Conservation (phyloP, 345 rosid genomes). For the Boechera stricta region DNA sequence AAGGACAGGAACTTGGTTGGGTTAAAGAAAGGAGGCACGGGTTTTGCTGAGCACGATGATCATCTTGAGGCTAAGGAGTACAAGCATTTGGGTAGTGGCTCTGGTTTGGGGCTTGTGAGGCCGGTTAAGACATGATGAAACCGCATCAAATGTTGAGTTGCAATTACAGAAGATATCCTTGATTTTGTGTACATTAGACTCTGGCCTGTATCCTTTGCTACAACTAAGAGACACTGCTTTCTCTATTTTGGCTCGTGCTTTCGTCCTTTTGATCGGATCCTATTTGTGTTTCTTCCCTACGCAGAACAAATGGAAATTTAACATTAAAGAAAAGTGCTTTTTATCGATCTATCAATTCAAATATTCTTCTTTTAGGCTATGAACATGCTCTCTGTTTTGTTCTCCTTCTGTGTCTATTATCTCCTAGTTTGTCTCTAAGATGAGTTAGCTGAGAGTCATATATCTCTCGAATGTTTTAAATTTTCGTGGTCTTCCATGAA, state of each 20-base stretch:
- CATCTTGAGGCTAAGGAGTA: constrained; percentile 82
- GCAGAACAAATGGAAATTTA: constrained; percentile 58
- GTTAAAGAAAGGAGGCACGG: constrained; percentile 87
- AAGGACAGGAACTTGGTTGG: constrained; percentile 77
- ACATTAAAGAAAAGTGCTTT: constrained; percentile 41
- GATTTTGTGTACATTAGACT: neutral
- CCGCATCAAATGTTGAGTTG: constrained; percentile 3
- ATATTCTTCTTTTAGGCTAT: neutral
- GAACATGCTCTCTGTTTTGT: no score
- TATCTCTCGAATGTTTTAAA: neutral
- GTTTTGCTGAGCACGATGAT: constrained; percentile 87
- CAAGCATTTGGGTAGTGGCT: constrained; percentile 97
- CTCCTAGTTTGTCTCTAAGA: no score
- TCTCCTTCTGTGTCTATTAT: no score
- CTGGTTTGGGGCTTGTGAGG: constrained; percentile 89
- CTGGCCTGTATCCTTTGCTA: constrained; percentile 48
- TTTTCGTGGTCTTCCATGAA: neutral
- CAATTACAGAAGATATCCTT: neutral
- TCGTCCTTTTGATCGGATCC: constrained; percentile 48
- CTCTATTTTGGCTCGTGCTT: constrained; percentile 56
- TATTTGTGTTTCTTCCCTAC: constrained; percentile 61
- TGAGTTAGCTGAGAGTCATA: neutral
- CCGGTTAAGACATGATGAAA: constrained; percentile 62
- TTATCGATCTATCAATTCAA: neutral
- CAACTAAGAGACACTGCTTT: constrained; percentile 57